These are phyloP conservation scores for Euphorbia neoarborescens DNA, from an alignment of 441 rosid species.

Conservation along the genomic window DNA sequence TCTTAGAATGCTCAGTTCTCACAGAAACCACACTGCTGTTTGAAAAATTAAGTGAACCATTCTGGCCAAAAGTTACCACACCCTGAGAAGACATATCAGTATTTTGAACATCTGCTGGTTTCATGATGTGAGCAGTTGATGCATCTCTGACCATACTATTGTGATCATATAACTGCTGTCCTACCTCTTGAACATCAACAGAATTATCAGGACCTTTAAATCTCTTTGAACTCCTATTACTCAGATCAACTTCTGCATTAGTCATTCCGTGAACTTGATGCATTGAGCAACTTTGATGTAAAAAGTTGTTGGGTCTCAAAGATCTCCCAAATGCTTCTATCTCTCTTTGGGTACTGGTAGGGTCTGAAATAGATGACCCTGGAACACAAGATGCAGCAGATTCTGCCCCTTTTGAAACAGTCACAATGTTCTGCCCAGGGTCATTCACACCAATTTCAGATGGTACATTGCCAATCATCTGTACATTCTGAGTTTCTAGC, in stretches of 20 bases:
- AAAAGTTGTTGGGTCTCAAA: conserved; percentile 33
- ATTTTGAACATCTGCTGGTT: conserved; percentile 25
- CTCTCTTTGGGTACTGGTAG: conserved; percentile 34
- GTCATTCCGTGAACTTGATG: conserved; percentile 45
- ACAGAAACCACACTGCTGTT: conserved; percentile 27
- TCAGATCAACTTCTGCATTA: conserved; percentile 38
- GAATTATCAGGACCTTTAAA: conserved; percentile 34
- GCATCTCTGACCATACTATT: conserved; percentile 27
- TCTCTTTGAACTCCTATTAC: conserved; percentile 43
- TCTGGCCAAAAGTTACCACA: conserved; percentile 26
- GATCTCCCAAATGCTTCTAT: conserved; percentile 48
- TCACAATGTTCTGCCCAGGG: conserved; percentile 20
- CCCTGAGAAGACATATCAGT: conserved; percentile 31
- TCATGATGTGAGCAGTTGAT: conserved; percentile 17
- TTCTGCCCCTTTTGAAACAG: conserved; percentile 26
- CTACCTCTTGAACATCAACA: conserved; percentile 28
- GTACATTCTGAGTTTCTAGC: conserved; percentile 32
- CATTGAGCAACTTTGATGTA: conserved; percentile 37
- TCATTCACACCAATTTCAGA: conserved; percentile 32
- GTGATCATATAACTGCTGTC: conserved; percentile 25
- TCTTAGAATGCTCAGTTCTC: conserved; percentile 40
- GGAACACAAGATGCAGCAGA: conserved; percentile 22
- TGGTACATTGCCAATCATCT: conserved; percentile 27
- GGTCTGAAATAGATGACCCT: conserved; percentile 24
- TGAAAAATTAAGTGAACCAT: conserved; percentile 30